These are phyloP conservation scores for Nematodospora anomalae DNA, from an alignment of 1,139 yeast species.

Conservation along the genomic window DNA sequence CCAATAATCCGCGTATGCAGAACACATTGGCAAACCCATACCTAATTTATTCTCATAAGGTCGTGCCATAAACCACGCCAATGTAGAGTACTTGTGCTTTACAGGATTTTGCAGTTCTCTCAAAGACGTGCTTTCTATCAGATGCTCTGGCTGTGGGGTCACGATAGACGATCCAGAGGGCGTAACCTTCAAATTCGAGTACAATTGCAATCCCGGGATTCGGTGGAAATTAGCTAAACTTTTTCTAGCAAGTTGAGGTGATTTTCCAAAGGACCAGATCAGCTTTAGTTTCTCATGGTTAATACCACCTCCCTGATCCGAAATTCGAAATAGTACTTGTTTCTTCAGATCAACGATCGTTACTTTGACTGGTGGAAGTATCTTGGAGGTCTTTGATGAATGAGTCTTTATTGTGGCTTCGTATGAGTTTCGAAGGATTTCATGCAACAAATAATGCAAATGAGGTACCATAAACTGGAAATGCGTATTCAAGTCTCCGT, in stretches of 20 bases:
- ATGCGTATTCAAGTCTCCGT: conserved; percentile 60
- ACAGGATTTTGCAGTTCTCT: conserved; percentile 37
- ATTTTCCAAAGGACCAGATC: conserved; percentile 84
- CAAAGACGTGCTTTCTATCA: conserved; percentile 32
- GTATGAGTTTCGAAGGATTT: conserved; percentile 77
- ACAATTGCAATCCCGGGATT: conserved; percentile 57
- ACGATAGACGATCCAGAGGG: conserved; percentile 42
- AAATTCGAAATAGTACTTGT: conserved; percentile 70
- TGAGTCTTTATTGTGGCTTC: conserved; percentile 68
- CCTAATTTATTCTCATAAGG: conserved; percentile 78
- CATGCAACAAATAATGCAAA: conserved; percentile 82
- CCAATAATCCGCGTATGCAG: conserved; percentile 94
- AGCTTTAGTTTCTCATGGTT: conserved; percentile 54
- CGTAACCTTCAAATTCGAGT: conserved; percentile 42
- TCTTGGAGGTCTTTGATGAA: conserved; percentile 26
- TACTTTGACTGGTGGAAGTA: conserved; percentile 69
- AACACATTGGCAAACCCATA: conserved; percentile 86
- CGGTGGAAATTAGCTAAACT: conserved; percentile 65
- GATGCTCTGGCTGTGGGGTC: conserved; percentile 18
- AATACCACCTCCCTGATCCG: conserved; percentile 91
- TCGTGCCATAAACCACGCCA: conserved; percentile 56
- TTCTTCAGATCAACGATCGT: conserved; percentile 67
- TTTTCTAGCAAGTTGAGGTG: conserved; percentile 54
- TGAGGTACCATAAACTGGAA: conserved; percentile 88
- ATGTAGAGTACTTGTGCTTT: conserved; percentile 35